phyloP scores from a whole-genome alignment of 768 basidiomycete genomes.

The Leccinum variicolor region DNA sequence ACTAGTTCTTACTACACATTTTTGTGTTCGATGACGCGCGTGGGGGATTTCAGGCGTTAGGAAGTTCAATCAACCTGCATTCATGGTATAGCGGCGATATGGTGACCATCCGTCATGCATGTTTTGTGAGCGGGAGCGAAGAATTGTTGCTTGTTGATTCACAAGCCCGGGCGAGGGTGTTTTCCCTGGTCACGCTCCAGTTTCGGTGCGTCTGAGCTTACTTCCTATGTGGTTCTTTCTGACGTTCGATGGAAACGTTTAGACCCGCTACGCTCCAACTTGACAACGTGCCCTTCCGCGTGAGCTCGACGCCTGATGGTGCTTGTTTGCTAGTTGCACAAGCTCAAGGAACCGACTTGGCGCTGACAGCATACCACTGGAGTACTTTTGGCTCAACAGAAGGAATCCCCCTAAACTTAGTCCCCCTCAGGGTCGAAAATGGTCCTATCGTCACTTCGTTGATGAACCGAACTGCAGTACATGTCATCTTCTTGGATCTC shows the following conservation, averaged over 20 bases:
- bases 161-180: constrained; percentile 42
- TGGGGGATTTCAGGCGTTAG: constrained; percentile 36
- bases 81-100: constrained; percentile 38
- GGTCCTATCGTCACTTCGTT: constrained; percentile 43
- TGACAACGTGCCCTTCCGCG: constrained; percentile 25
- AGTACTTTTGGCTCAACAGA: constrained; percentile 49
- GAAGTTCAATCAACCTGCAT: constrained; percentile 38
- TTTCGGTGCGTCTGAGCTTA: constrained; percentile 27
- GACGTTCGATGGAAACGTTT: constrained; percentile 14
- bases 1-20: constrained; percentile 39
- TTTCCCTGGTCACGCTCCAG: constrained; percentile 50
- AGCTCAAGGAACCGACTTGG: constrained; percentile 5
- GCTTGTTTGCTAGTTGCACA: constrained; percentile 45
- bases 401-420: constrained; percentile 40
- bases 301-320: constrained; percentile 51
- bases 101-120: constrained; percentile 31
- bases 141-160: constrained; percentile 52
- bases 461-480: constrained; percentile 37
- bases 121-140: constrained; percentile 49
- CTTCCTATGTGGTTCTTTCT: neutral
- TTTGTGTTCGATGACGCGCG: constrained; percentile 48
- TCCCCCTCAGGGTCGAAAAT: constrained; percentile 19
- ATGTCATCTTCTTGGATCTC: constrained; percentile 41
- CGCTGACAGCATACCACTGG: constrained; percentile 50
- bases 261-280: constrained; percentile 48